Base-by-base conservation (phyloP, 2,329 filamentous ascomycete species). In the Scorias spongiosa region DNA sequence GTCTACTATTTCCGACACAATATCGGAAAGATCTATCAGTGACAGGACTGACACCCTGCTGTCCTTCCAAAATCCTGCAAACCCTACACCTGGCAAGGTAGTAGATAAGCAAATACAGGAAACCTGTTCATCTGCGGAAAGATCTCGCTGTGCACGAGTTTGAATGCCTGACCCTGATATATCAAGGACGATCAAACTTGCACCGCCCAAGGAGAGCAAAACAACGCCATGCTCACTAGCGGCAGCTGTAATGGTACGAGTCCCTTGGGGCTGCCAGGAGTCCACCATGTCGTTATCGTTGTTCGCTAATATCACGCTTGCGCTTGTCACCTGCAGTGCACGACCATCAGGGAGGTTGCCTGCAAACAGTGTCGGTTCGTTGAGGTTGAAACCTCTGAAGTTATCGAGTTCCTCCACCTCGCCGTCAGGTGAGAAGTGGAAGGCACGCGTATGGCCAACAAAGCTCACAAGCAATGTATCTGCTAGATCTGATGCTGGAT, bases 21-120 rank as follows among this genome's bases (percentile, higher is more conserved):
- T 63, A 1, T 78, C 72, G 29, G 78, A 65, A 2, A 96, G 66
- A 2, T 76, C 78, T 14, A 72, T 62, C 17, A 93, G 60, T 46
- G 80, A 72, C 39, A 94, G 68, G 29, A 96, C 69, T 0, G 83
- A 81, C 20, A 96, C 74, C 10, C 76, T 76, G 5, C 85, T 84
- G n/a, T 80, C 80, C 49, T 83, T 78, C 78, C 89, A 96, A 63
- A 93, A 91, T 1, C 87, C 88, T 12, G 91, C 72, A 26, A 94
- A 80, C 44, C 83, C 89, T 29, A 86, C 66, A 41, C 75, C 69
- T 4, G 71, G 66, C 11, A 80, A 66, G 30, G 75, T 68, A 2
- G 74, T 68, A 0, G 87, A 78, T 1, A 91, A 72, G 40, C 89
- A 79, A 9, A 96, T 70, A 54, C 88, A 93, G 2, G 91, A 84